phyloP scores from a whole-genome alignment of 208 protist genomes.

The Acanthamoeba rhysodes region DNA sequence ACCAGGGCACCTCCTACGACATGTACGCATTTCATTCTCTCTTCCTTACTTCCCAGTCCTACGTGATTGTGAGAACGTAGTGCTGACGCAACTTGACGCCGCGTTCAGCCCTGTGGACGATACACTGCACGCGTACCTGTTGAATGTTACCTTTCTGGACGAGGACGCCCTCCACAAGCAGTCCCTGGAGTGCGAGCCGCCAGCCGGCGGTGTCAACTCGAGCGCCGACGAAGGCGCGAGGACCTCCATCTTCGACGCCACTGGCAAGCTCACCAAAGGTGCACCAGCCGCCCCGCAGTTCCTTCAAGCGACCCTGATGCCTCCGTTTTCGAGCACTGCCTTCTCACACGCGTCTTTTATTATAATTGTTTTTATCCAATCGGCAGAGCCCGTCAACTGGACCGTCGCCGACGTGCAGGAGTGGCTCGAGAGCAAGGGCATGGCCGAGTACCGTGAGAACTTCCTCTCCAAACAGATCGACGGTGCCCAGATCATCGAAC shows the following conservation, averaged over 20 bases:
- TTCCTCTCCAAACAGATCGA: slow-evolving; percentile 69
- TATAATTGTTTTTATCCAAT: not conserved
- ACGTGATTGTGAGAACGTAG: not conserved
- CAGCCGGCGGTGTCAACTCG: not conserved
- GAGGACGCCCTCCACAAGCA: slow-evolving; percentile 66
- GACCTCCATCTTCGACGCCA: slow-evolving; percentile 69
- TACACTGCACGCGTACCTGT: slow-evolving; percentile 7
- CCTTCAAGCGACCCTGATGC: too few relatives aligned
- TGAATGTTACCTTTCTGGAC: slow-evolving; percentile 35
- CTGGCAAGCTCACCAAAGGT: slow-evolving; percentile 55
- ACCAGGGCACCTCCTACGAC: slow-evolving; percentile 13
- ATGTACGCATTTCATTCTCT: not conserved
- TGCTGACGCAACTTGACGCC: not conserved
- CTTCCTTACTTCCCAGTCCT: not conserved
- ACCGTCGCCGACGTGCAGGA: slow-evolving; percentile 66
- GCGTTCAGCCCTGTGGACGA: slow-evolving; percentile 24
- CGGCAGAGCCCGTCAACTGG: slow-evolving; percentile 55
- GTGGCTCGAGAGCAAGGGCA: slow-evolving; percentile 67
- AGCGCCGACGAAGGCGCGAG: slow-evolving; percentile 35
- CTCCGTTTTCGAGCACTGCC: not conserved
- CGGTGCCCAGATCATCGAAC: slow-evolving; percentile 63
- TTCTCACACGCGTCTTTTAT: too few relatives aligned
- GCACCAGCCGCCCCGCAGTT: not conserved
- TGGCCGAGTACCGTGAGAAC: slow-evolving; percentile 44
- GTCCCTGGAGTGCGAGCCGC: slow-evolving; percentile 68